These are phyloP conservation scores for Phytopythium kandeliae DNA, from an alignment of 352 stramenopile genomes.

Conservation along the genomic window DNA sequence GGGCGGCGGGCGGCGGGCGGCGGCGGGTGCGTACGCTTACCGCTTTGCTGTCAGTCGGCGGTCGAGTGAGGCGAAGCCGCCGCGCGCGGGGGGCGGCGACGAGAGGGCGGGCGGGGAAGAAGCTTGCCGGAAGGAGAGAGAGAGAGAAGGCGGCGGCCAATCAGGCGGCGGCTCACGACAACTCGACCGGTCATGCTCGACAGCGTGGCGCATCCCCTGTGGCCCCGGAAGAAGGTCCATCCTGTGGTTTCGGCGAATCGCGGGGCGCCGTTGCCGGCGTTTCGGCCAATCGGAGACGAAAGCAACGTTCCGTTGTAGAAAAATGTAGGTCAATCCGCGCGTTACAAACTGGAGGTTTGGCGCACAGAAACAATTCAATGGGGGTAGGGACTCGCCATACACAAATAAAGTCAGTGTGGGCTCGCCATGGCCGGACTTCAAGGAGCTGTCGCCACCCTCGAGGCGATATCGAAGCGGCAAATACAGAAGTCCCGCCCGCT, in stretches of 20 bases:
- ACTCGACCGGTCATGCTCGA: constrained; percentile 8
- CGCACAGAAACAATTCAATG: neutral
- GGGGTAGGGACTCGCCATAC: too few relatives aligned
- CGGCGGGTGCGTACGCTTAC: too few relatives aligned
- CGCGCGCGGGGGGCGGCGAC: neutral
- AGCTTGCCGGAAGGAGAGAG: constrained; percentile 4
- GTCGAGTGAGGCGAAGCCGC: neutral
- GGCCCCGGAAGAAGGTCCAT: constrained; percentile 10
- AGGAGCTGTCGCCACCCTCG: too few relatives aligned
- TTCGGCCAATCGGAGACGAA: constrained; percentile 1
- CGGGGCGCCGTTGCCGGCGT: neutral
- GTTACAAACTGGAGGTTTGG: neutral
- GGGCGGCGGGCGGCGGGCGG: neutral
- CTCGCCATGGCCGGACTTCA: too few relatives aligned
- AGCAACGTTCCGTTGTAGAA: neutral
- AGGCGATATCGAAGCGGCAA: too few relatives aligned
- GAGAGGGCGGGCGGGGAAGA: neutral
- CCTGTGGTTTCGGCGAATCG: constrained; percentile 7
- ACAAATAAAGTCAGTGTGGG: too few relatives aligned
- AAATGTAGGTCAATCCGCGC: too few relatives aligned
- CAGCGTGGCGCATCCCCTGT: neutral
- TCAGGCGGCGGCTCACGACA: constrained; percentile 2
- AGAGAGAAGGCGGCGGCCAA: constrained; percentile 1
- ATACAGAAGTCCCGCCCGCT: too few relatives aligned
- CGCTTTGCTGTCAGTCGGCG: neutral